Evolutionary conservation across 768 basidiomycete genomes (phyloP).

Genomic region (Rhodotorula diobovata): DNA sequence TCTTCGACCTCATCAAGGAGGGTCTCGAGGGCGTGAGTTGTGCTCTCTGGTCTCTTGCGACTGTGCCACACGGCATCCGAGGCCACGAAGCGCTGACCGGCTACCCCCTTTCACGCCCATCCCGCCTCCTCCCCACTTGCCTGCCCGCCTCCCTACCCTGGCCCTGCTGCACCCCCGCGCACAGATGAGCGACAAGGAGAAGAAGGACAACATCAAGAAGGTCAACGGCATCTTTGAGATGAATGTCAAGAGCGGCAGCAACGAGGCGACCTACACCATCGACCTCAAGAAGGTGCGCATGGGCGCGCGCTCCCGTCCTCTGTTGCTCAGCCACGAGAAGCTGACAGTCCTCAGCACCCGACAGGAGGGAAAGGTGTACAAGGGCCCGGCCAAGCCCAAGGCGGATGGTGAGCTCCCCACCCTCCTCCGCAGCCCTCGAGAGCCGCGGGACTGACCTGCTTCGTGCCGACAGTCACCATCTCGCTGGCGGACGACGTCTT

Average conservation of each 20-base stretch:
- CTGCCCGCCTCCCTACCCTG: not conserved
- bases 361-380: conserved; percentile 65
- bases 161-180: not conserved
- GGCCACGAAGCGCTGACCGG: not conserved
- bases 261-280: conserved; percentile 79
- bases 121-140: not conserved
- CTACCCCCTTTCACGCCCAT: conserved; percentile 5
- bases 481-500: conserved; percentile 36
- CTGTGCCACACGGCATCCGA: accelerated
- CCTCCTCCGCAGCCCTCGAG: too few species aligned
- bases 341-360: not conserved
- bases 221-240: conserved; percentile 42
- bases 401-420: conserved; percentile 57
- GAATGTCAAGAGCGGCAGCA: conserved; percentile 59
- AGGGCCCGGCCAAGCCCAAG: conserved; percentile 66
- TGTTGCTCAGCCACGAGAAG: not conserved
- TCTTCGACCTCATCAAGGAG: conserved; percentile 43
- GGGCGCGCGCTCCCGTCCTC: too few species aligned
- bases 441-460: not conserved
- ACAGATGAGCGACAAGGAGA: conserved; percentile 46
- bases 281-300: conserved; percentile 73
- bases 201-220: conserved; percentile 48
- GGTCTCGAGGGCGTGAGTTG: conserved; percentile 41
- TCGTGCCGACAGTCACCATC: conserved; percentile 22
- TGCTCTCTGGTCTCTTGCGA: too few species aligned